Base-by-base conservation (phyloP, 2,329 filamentous ascomycete genomes). In the Microthyrium microscopicum region DNA sequence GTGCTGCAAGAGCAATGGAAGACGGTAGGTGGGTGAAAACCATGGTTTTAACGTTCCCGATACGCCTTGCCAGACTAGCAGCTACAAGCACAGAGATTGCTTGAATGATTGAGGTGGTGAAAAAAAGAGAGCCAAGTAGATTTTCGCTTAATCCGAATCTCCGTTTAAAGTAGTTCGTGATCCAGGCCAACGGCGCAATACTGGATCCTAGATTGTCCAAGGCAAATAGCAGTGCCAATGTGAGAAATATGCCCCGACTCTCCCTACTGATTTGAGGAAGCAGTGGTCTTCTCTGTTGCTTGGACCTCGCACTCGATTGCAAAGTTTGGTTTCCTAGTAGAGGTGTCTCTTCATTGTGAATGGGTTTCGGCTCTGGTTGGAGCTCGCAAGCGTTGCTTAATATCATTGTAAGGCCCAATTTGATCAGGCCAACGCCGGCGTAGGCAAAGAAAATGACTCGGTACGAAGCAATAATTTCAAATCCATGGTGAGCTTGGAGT, bases 401-500 rank as follows among this genome's bases (percentile, higher is more conserved):
- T n/a, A n/a, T n/a, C n/a, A n/a, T n/a, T n/a, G n/a, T n/a, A n/a
- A n/a, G n/a, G n/a, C n/a, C n/a, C n/a, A n/a, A n/a, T n/a, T n/a
- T n/a, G n/a, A n/a, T n/a, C n/a, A n/a, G n/a, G n/a, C n/a, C n/a
- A n/a, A n/a, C n/a, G n/a, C n/a, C 51, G 1, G 68, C 66, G 46
- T 77, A 78, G 2, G 55, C 50, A 21, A 62, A 55, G 43, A 77
- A 80, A 1, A 77, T 57, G 3, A 57, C 42, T 7, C 66, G 59
- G 41, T 74, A 75, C 0, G 68, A 59, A 2, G 54, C 44, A 3
- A 63, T 44, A 9, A 55, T 52, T 0, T 48, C 46, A 61, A 66
- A 73, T 0, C 47, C 49, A 3, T 56, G 44, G 13, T 44, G 43
- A 2, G 47, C 44, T 16, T 61, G 57, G 20, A 77, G 51, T 4